Evolutionary conservation across 2,329 filamentous ascomycete genomes (phyloP), one percentile per base, ranked within the genome.

Genomic region (Tricladium varicosporioides): DNA sequence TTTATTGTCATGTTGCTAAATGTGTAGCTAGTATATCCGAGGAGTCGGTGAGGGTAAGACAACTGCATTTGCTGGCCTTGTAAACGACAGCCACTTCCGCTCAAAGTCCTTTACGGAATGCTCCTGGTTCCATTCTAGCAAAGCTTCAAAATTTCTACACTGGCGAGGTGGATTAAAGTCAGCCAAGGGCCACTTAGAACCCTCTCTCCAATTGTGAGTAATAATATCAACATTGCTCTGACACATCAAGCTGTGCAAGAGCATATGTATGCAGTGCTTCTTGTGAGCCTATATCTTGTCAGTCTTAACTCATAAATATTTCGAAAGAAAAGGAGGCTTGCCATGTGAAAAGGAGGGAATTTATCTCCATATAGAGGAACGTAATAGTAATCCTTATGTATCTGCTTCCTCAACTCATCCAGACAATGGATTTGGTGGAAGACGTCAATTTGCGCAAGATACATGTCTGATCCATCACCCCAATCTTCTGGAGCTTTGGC

Each of bases 361-460:
- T 71, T 68, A 16, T 62, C 54, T 2, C 70, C 58, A 56, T 72
- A 70, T 7, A 3, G 3, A 3, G 22, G 22, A 7, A 27, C 22
- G 22, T 27, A 27, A 45, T 43, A 56, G 46, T 43, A 53, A 8
- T 31, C 14, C 8, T 22, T 13, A 11, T 48, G 53, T 58, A 54
- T 49, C 42, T 54, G 44, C 53, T 67, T 65, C 8, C 69, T 63
- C 3, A 72, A 54, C 14, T 61, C 54, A 46, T 72, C 67, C 7
- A 72, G 63, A 53, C 70, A 72, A 54, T 73, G 71, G 0, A 72
- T 57, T 31, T 70, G 63, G 43, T 73, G 71, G 33, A 70, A 70
- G 5, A 67, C 58, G 42, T 73, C 71, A 15, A 71, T 55, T 46
- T 69, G 62, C 2, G 63, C 70, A 50, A 71, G 67, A 56, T 72